Base-by-base conservation (phyloP, 2,329 filamentous ascomycete species). In the Ceratocystis huliohia region DNA sequence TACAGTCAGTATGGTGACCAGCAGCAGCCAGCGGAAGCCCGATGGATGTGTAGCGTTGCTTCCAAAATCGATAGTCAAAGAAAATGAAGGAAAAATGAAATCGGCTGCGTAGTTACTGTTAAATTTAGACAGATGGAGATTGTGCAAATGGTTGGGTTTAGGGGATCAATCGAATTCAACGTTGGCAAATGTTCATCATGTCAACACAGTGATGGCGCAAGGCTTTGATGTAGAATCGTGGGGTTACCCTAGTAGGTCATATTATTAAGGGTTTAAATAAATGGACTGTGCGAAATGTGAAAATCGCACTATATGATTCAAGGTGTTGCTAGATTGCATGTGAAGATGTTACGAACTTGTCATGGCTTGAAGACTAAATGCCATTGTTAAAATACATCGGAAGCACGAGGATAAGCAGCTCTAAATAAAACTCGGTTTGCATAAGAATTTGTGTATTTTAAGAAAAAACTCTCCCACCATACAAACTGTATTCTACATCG, bases 201-300 rank as follows among this genome's bases (percentile, higher is more conserved):
- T 10, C 37, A 53, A 25, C 10, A 22, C 46, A 0, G 10, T 33
- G 56, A 50, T 59, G 30, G 37, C n/a, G 28, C 64, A 65, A 61
- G 45, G 64, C 64, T 65, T 46, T 61, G 48, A 5, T 28, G 46
- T 15, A 17, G 7, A 28, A 63, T 63, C 61, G 20, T 20, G 20
- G n/a, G 7, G n/a, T 37, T 45, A 63, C 61, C 61, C 61, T 63
- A 63, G 17, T 28, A 53, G 4, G 22, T 1, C 22, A 6, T 5
- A 25, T 10, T 17, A 5, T 15, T 53, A 25, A 53, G 48, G 48
- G 48, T 53, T 53, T 8, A 53, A 48, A 48, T 48, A 1, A 7
- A 5, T 28, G 5, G 48, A 53, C 48, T 13, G 48, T 53, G 22
- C 25, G 20, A 28, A 53, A 5, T 15, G 28, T 25, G 48, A 8